These are phyloP conservation scores for Hydnomerulius pinastri DNA, from an alignment of 768 basidiomycete genomes.

Conservation along the genomic window DNA sequence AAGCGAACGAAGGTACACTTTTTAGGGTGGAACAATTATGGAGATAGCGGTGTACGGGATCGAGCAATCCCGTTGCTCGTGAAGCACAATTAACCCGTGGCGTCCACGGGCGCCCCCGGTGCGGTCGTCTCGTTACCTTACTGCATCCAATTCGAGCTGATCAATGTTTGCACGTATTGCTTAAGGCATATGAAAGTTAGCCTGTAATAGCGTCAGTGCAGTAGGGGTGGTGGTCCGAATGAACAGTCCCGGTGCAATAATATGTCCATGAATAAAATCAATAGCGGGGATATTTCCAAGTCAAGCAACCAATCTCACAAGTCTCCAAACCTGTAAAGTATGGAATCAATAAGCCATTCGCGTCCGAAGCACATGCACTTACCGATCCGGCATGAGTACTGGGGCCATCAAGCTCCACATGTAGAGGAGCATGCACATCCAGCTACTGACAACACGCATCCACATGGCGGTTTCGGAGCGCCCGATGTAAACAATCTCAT, in stretches of 20 bases:
- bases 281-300: background rate
- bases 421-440: constrained; percentile 88
- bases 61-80: background rate
- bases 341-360: constrained; percentile 4
- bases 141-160: background rate
- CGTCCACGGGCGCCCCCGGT: too few relatives aligned
- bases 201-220: background rate
- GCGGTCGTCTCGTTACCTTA: background rate
- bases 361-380: constrained; percentile 25
- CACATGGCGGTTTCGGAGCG: constrained; percentile 98
- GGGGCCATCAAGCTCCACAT: constrained; percentile 89
- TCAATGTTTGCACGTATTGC: background rate
- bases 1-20: background rate
- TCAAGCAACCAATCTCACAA: constrained; percentile 8
- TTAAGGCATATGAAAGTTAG: background rate
- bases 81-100: background rate
- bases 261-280: background rate
- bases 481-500: constrained; percentile 86
- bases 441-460: constrained; percentile 96
- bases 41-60: background rate
- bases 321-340: constrained; percentile 25
- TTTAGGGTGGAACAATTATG: background rate
- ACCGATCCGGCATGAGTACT: constrained; percentile 89
- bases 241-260: background rate
- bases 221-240: too few relatives aligned